Evolutionary conservation across 805 yeast genomes (phyloP), one percentile per base, ranked within the genome.

Genomic region (Debaryomyces maramus): DNA sequence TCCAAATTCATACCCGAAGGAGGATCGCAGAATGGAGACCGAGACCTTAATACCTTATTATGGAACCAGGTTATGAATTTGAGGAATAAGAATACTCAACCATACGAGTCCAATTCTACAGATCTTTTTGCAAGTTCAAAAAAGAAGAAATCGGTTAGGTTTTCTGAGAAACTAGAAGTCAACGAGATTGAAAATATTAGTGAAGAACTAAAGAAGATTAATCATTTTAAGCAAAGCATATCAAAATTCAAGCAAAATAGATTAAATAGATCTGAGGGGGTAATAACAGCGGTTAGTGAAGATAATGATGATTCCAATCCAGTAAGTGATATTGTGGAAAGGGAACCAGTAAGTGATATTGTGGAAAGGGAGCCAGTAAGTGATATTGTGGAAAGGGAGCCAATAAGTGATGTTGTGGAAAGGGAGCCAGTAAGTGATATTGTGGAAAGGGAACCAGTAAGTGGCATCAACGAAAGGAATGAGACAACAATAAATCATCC

Each of bases 101-200:
- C 28, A 22, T 20, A 16, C 22, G 14, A 14, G 28, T 11, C 32
- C 16, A 29, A 16, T 7, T n/a, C 20, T 9, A n/a, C 22, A 15
- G 11, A 13, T 9, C n/a, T n/a, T n/a, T n/a, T n/a, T n/a, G 18
- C 31, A n/a, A 7, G 11, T 9, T 30, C 32, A 17, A 36, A 37
- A 27, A 19, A 23, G n/a, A 67, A 67, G 45, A 80, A 78, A 48
- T 60, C 75, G 2, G 88, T 83, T 7, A 58, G 72, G 13, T 83
- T 83, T 60, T 69, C 81, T 0, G 67, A 69, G 1, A 62, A 62
- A 2, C 64, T 80, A 22, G 77, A 80, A 32, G 73, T 84, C 8
- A 81, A 80, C 45, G 80, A 79, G 41, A 70, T 83, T 34, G 84
- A 78, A 35, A 76, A 79, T 46, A 65, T 80, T 3, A 78, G 82